A percentile compares a stretch with the other conserved stretches of the same genome.
phyloP scores from a whole-genome alignment of 2,329 filamentous ascomycete genomes.

The Epichloe bromicola region DNA sequence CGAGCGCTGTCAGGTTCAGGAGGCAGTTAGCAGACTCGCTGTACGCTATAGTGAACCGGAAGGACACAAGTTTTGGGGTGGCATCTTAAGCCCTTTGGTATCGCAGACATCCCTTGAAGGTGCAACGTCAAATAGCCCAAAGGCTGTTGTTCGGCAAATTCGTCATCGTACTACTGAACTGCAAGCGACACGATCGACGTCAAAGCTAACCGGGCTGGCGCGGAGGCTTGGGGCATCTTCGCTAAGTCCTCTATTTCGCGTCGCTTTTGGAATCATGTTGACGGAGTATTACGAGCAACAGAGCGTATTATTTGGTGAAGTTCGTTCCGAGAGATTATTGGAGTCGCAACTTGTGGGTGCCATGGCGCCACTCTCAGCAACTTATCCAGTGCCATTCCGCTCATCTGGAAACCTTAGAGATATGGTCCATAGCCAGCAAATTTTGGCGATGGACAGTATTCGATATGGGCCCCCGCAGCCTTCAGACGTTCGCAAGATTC shows the following conservation, averaged over 20 bases:
- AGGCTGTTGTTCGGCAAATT: neutral
- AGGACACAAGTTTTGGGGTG: neutral
- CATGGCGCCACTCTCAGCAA: neutral
- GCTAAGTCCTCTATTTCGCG: neutral
- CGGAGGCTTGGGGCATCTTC: neutral
- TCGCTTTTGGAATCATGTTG: neutral
- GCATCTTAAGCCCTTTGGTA: neutral
- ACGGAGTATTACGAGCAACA: neutral
- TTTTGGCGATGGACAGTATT: neutral
- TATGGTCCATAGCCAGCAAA: neutral
- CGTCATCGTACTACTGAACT: neutral
- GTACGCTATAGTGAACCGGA: neutral
- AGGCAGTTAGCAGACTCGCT: neutral
- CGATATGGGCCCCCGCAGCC: constrained; percentile 7
- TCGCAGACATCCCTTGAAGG: neutral
- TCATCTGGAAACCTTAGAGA: neutral
- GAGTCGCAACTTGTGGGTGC: neutral
- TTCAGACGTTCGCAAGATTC: constrained; percentile 12
- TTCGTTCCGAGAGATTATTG: neutral
- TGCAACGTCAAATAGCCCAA: neutral
- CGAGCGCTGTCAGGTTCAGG: neutral
- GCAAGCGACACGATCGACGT: neutral
- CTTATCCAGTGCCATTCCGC: neutral
- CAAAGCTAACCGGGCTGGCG: neutral
- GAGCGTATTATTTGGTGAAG: neutral